These are phyloP conservation scores for Nectriaceae sp. DNA, from an alignment of 2,329 filamentous ascomycete genomes.

Conservation along the genomic window DNA sequence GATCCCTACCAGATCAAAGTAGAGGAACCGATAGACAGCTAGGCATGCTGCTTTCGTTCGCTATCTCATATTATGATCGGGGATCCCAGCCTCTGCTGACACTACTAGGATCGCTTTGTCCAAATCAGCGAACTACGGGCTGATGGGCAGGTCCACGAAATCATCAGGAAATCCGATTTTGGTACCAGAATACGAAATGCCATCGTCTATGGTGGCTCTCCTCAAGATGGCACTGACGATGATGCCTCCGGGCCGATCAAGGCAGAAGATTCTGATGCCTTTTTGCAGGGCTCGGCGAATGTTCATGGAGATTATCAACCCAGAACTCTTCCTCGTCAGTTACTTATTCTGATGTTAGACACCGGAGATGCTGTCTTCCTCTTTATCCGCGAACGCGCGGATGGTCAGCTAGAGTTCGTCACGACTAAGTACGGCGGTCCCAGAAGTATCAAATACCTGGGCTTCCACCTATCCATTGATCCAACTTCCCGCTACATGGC, in stretches of 20 bases:
- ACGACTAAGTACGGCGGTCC: conserved; percentile 61
- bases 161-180: conserved; percentile 81
- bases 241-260: conserved; percentile 34
- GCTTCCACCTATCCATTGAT: conserved; percentile 73
- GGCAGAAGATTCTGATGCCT: conserved; percentile 41
- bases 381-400: conserved; percentile 54
- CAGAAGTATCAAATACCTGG: conserved; percentile 59
- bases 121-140: conserved; percentile 75
- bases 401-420: conserved; percentile 59
- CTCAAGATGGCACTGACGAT: conserved; percentile 29
- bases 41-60: too few relatives aligned
- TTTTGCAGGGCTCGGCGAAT: conserved; percentile 35
- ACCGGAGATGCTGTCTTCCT: conserved; percentile 76
- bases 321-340: conserved; percentile 67
- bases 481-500: conserved; percentile 70
- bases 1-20: too few relatives aligned
- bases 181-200: conserved; percentile 77
- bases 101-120: conserved; percentile 68
- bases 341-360: conserved; percentile 76
- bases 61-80: too few relatives aligned
- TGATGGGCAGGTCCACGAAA: conserved; percentile 70
- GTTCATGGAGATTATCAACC: conserved; percentile 5
- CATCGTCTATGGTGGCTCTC: conserved; percentile 64
- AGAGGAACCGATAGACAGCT: too few relatives aligned
- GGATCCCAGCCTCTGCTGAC: conserved; percentile 13